These are phyloP conservation scores for Diversispora epigaea DNA, from an alignment of 192 early-diverging fungal species.

Conservation along the genomic window DNA sequence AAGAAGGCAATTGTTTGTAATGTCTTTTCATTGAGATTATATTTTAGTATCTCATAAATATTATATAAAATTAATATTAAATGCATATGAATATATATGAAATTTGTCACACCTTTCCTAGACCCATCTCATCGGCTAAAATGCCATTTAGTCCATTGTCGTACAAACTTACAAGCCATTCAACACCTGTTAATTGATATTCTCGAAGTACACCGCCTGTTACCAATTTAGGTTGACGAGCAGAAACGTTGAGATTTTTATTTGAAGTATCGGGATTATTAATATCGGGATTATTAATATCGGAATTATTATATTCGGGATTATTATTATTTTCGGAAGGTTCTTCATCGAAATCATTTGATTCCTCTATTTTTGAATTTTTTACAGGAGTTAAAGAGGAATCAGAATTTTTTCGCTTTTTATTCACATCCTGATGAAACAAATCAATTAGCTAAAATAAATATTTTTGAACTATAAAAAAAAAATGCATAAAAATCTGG, in stretches of 20 bases:
- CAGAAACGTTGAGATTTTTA: slow-evolving; percentile 51
- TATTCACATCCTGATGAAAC: slow-evolving; percentile 8
- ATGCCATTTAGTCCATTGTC: slow-evolving; percentile 97
- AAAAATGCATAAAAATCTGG: no score
- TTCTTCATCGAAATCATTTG: slow-evolving; percentile 20
- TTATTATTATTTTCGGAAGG: not conserved
- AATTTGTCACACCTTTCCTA: slow-evolving; percentile 64
- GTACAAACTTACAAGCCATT: slow-evolving; percentile 93
- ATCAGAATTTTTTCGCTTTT: slow-evolving; percentile 17
- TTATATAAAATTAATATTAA: not conserved
- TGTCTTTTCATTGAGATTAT: slow-evolving; percentile 52
- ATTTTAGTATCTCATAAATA: slow-evolving; percentile 3
- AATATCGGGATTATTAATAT: not conserved
- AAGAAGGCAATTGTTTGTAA: slow-evolving; percentile 93
- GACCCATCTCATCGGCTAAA: slow-evolving; percentile 93
- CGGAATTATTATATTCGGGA: no score
- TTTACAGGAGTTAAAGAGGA: not conserved
- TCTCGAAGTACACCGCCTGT: slow-evolving; percentile 86
- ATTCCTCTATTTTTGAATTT: slow-evolving; percentile 30
- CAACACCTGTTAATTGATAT: slow-evolving; percentile 92
- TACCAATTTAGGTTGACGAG: slow-evolving; percentile 76
- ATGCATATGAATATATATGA: not conserved
- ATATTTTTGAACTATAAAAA: no score
- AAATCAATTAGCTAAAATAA: not conserved
- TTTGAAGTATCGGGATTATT: slow-evolving; percentile 27